Evolutionary conservation across 2,329 filamentous ascomycete genomes (phyloP).

Genomic region (Neopestalotiopsis sp.): DNA sequence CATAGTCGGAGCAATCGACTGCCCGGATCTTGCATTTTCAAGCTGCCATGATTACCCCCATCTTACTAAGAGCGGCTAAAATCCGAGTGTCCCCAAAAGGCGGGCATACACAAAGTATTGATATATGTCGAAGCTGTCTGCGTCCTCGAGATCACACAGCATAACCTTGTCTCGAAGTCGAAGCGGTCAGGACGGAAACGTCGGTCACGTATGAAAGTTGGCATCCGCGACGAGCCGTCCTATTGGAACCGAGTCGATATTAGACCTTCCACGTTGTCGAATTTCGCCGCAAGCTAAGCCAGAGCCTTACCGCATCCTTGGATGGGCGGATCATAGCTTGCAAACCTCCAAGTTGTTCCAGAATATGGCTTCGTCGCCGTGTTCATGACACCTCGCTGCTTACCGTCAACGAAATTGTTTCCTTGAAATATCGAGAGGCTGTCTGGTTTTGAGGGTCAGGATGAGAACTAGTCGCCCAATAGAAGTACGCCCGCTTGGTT

Average conservation of each 20-base stretch:
- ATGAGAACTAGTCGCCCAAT: too few species aligned
- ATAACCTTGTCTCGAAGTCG: not conserved
- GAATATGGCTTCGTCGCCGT: too few species aligned
- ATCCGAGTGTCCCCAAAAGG: not conserved
- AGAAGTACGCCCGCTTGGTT: too few species aligned
- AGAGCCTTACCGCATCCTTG: too few species aligned
- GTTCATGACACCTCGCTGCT: too few species aligned
- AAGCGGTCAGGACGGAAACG: not conserved
- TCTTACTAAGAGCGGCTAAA: not conserved
- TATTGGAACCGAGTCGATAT: not conserved
- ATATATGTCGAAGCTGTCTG: not conserved
- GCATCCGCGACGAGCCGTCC: not conserved
- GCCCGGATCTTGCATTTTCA: not conserved
- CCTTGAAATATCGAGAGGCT: too few species aligned
- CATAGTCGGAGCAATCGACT: not conserved
- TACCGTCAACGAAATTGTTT: too few species aligned
- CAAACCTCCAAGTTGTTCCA: too few species aligned
- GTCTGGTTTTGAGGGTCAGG: too few species aligned
- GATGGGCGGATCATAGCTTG: too few species aligned
- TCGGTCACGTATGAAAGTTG: not conserved
- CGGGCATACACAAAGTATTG: not conserved
- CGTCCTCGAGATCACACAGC: not conserved
- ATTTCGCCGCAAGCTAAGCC: too few species aligned
- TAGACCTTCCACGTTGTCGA: not conserved
- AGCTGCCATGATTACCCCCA: not conserved